Evolutionary conservation across 768 basidiomycete genomes (phyloP).

Genomic region (Mycena metata): DNA sequence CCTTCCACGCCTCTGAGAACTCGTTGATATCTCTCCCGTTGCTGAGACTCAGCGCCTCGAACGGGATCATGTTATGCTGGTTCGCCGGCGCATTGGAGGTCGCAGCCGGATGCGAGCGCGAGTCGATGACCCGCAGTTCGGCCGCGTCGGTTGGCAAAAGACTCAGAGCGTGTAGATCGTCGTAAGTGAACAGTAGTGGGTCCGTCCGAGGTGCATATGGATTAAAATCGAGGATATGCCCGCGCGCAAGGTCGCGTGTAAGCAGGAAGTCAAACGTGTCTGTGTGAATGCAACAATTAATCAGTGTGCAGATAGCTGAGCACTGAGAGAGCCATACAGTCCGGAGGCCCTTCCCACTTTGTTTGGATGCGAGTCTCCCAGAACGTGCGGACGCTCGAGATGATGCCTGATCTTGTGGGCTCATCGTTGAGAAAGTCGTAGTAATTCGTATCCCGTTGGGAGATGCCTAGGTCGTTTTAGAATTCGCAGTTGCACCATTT

Average conservation of each 20-base stretch:
- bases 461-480: conserved; percentile 67
- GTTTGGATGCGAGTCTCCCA: conserved; percentile 78
- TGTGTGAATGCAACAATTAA: conserved; percentile 71
- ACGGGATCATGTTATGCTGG: conserved; percentile 92
- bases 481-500: not conserved
- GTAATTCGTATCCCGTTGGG: conserved; percentile 90
- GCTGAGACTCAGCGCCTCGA: conserved; percentile 87
- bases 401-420: conserved; percentile 65
- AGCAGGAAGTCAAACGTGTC: conserved; percentile 91
- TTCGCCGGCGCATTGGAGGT: conserved; percentile 76
- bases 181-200: conserved; percentile 86
- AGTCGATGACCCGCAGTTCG: conserved; percentile 78
- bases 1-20: conserved; percentile 77
- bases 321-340: conserved; percentile 68
- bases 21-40: conserved; percentile 78
- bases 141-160: conserved; percentile 27
- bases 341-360: conserved; percentile 66
- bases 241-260: conserved; percentile 81
- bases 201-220: conserved; percentile 92
- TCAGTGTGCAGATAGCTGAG: conserved; percentile 16
- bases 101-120: conserved; percentile 77
- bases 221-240: conserved; percentile 92
- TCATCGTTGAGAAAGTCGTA: conserved; percentile 88
- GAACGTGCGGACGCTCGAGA: conserved; percentile 64
- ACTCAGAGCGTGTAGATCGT: conserved; percentile 69